Evolutionary conservation across 2,329 filamentous ascomycete genomes (phyloP).

Genomic region (Cytospora paraplurivora): DNA sequence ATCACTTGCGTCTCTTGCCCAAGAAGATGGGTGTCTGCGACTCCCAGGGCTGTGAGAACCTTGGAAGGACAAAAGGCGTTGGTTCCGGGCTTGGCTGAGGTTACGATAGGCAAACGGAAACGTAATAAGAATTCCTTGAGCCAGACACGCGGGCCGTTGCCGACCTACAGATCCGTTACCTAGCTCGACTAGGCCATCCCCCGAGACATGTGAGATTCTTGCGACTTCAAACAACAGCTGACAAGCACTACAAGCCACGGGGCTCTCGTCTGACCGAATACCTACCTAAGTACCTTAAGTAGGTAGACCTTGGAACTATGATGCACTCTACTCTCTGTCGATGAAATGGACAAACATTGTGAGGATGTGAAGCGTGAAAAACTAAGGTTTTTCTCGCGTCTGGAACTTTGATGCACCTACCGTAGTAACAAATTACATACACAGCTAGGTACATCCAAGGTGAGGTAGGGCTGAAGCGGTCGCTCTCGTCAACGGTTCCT

Average conservation of each 20-base stretch:
- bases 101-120: slow-evolving; percentile 31
- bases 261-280: background rate
- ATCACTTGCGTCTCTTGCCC: slow-evolving; percentile 13
- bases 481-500: background rate
- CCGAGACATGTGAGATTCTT: background rate
- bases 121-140: slow-evolving; percentile 31
- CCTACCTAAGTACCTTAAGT: too few species aligned
- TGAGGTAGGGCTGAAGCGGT: background rate
- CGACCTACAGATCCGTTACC: slow-evolving; percentile 9
- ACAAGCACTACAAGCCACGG: background rate
- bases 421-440: background rate
- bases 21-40: slow-evolving; percentile 11
- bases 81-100: slow-evolving; percentile 14
- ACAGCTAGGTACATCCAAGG: background rate
- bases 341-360: background rate
- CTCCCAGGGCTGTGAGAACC: too few species aligned
- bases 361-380: background rate
- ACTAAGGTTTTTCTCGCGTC: background rate
- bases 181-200: background rate
- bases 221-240: background rate
- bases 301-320: too few species aligned
- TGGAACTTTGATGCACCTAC: background rate
- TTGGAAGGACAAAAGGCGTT: slow-evolving; percentile 12
- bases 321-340: background rate
- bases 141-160: slow-evolving; percentile 17